These are phyloP conservation scores for Pelargonium cotyledonis DNA, from an alignment of 441 rosid genomes.

Conservation along the genomic window DNA sequence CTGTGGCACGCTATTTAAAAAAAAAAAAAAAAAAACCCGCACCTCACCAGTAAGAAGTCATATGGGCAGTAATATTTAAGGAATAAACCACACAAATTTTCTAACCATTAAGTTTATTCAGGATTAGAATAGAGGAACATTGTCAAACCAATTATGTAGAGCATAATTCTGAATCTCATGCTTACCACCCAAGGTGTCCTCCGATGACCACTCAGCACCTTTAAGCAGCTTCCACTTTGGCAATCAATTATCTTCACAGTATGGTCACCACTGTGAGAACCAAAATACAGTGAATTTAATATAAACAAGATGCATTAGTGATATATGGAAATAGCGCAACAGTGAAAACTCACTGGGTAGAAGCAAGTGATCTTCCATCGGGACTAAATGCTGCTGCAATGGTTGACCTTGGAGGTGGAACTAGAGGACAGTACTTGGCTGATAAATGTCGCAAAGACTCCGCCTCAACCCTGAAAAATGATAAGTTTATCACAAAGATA, in stretches of 20 bases:
- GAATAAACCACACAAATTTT: background rate
- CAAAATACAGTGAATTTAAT: slow-evolving; percentile 15
- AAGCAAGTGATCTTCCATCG: slow-evolving; percentile 79
- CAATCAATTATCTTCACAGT: slow-evolving; percentile 89
- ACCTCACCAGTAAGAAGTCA: background rate
- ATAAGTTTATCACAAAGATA: slow-evolving; percentile 1
- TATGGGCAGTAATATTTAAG: background rate
- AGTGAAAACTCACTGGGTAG: slow-evolving; percentile 60
- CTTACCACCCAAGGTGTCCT: slow-evolving; percentile 99
- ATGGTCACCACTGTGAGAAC: slow-evolving; percentile 74
- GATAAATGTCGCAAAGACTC: slow-evolving; percentile 69
- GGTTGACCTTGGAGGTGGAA: slow-evolving; percentile 81
- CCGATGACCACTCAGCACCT: slow-evolving; percentile 74
- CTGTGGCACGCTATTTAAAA: background rate
- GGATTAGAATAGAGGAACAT: background rate
- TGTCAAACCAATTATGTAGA: background rate
- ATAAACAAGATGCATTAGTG: background rate
- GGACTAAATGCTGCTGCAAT: slow-evolving; percentile 92
- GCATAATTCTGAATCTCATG: slow-evolving; percentile 13
- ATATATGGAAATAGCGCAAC: background rate
- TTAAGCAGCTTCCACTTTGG: slow-evolving; percentile 66
- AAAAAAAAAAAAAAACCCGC: too few relatives aligned
- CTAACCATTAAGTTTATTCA: background rate
- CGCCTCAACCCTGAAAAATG: slow-evolving; percentile 65
- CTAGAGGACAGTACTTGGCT: slow-evolving; percentile 65